Evolutionary conservation across 1,284 basidiomycete species (phyloP).

Genomic region (Sanghuangporus baumii): DNA sequence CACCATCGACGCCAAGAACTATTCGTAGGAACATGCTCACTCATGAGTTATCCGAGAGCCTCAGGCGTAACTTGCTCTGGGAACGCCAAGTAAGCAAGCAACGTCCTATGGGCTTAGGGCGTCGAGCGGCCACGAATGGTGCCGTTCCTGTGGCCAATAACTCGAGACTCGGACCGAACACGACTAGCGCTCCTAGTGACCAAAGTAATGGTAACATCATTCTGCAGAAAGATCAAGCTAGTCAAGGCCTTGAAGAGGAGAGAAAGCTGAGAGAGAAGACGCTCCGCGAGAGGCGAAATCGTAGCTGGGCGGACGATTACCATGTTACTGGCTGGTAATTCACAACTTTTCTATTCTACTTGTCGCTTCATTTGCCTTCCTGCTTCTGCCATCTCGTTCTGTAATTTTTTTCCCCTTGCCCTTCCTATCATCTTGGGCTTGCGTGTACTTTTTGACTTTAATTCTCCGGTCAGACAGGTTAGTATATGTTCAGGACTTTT

Average conservation of each 20-base stretch:
- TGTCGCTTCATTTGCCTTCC: conserved; percentile 13
- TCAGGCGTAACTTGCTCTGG: conserved; percentile 81
- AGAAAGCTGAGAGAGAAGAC: conserved; percentile 29
- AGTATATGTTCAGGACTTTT: neutral
- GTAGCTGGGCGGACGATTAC: conserved; percentile 66
- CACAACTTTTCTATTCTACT: conserved; percentile 10
- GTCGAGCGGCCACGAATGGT: conserved; percentile 27
- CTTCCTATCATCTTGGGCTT: conserved; percentile 5
- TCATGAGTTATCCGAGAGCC: conserved; percentile 80
- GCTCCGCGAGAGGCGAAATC: conserved; percentile 45
- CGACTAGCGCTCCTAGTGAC: conserved; percentile 25
- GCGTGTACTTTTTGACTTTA: conserved; percentile 5
- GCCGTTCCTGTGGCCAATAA: neutral
- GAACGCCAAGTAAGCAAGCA: conserved; percentile 67
- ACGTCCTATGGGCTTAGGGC: conserved; percentile 35
- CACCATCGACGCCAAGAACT: conserved; percentile 79
- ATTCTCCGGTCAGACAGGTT: neutral
- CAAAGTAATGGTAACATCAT: neutral
- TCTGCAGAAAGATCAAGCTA: neutral
- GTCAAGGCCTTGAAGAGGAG: neutral
- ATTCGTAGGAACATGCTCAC: conserved; percentile 80
- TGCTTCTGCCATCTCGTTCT: neutral
- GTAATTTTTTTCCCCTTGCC: neutral
- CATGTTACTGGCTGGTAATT: conserved; percentile 59
- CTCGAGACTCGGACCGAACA: conserved; percentile 27